Conservation (phyloP, 2,329 filamentous ascomycete species). For the Sporothrix pseudoabietina region DNA sequence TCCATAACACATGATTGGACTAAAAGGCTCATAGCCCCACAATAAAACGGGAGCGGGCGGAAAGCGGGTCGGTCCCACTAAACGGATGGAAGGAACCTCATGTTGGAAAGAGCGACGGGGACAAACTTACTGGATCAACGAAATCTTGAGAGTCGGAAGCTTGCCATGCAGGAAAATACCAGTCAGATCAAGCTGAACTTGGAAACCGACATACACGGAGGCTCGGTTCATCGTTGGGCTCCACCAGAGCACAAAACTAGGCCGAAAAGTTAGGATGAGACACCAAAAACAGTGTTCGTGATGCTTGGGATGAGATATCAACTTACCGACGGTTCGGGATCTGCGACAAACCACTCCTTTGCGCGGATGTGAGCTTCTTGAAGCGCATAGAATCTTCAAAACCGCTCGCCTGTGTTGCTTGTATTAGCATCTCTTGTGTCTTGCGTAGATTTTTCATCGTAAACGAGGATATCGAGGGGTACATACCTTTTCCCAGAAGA, state of each 20-base stretch:
- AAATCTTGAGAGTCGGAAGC: slow-evolving; percentile 97
- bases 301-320: neutral
- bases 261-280: neutral
- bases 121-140: slow-evolving; percentile 70
- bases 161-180: slow-evolving; percentile 99
- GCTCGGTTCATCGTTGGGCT: slow-evolving; percentile 87
- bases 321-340: slow-evolving; percentile 89
- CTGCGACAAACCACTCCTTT: slow-evolving; percentile 94
- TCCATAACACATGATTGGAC: neutral
- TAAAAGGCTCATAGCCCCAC: neutral
- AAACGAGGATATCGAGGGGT: slow-evolving; percentile 35
- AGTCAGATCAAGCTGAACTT: slow-evolving; percentile 95
- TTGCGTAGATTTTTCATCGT: slow-evolving; percentile 50
- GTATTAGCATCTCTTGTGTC: slow-evolving; percentile 6
- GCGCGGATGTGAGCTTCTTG: slow-evolving; percentile 97
- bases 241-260: slow-evolving; percentile 80
- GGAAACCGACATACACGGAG: slow-evolving; percentile 99
- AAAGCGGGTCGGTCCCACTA: neutral
- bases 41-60: neutral
- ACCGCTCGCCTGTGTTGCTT: no score
- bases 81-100: neutral
- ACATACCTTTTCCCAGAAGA: slow-evolving; percentile 74
- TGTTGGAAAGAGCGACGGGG: neutral
- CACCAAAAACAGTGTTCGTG: neutral
- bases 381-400: slow-evolving; percentile 83